Evolutionary conservation across 768 basidiomycete genomes (phyloP).

Genomic region (Terana coerulea): DNA sequence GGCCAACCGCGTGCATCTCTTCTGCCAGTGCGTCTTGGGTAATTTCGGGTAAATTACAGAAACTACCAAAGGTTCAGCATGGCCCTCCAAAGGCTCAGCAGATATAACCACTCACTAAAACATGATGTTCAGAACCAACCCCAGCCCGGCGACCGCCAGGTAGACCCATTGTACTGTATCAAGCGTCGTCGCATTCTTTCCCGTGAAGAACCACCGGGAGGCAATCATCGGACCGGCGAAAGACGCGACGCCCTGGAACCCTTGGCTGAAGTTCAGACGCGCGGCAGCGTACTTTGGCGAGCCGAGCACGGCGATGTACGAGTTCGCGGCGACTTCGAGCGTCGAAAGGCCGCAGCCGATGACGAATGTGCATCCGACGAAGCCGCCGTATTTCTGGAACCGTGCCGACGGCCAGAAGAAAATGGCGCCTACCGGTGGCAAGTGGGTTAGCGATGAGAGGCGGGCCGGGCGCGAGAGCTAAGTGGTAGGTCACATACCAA

Average conservation of each 20-base stretch:
- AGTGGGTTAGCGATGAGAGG: background rate
- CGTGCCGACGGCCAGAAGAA: conserved; percentile 79
- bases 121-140: conserved; percentile 54
- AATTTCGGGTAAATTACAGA: conserved; percentile 66
- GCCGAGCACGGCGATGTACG: conserved; percentile 72
- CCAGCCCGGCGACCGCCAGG: conserved; percentile 49
- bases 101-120: conserved; percentile 47
- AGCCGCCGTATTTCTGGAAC: conserved; percentile 64
- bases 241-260: conserved; percentile 72
- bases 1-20: conserved; percentile 41
- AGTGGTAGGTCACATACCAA: conserved; percentile 33
- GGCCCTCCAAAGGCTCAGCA: background rate
- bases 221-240: conserved; percentile 76
- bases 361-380: conserved; percentile 70
- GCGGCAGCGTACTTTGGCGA: conserved; percentile 61
- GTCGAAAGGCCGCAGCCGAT: conserved; percentile 66
- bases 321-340: conserved; percentile 73
- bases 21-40: conserved; percentile 59
- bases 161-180: conserved; percentile 64
- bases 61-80: conserved; percentile 31
- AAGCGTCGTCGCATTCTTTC: conserved; percentile 53
- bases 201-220: conserved; percentile 70
- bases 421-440: conserved; percentile 57
- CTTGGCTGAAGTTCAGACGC: conserved; percentile 76
- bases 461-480: conserved; percentile 5